Evolutionary conservation across 805 yeast species (phyloP), one percentile per base, ranked within the genome.

Genomic region (Candida andamanensis): DNA sequence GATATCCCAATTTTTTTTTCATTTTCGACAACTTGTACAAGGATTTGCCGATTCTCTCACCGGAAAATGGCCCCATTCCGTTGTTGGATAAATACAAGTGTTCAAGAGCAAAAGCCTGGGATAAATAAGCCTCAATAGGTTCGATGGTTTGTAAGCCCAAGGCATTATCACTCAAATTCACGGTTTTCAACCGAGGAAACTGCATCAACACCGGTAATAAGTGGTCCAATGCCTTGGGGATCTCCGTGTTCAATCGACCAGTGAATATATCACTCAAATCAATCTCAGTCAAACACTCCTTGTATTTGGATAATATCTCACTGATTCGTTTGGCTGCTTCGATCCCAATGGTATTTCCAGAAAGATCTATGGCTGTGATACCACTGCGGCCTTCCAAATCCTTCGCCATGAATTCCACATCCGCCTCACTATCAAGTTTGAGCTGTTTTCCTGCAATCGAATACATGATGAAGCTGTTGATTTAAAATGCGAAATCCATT

Each of bases 11-110:
- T 18, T 53, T 47, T 42, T 65, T 56, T 60, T 87, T 87, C 36
- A 78, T 80, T 31, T 56, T 57, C 14, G 92, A 77, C 42, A 90
- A 71, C 45, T 73, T 70, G 61, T 68, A 85, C 28, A 92, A 72
- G 4, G 95, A 85, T 47, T 78, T 77, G 39, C 97, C 99, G 40
- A 92, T 84, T 55, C 95, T 76, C 36, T 90, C 81, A 48, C 99
- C 98, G 1, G 97, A 95, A 55, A 83, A 83, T 16, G 99, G 99
- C 21, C 99, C 99, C 78, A 92, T 81, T 35, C 99, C 99, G 57
- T 92, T 92, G 62, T 92, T 92, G 28, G 96, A 81, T 41, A 92
- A 68, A 44, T 85, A 79, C 56, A 92, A 72, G 54, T 92, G 96
- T 58, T 85, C 82, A 35, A 92, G 63, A 16, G 94, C 78, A 12